Percentiles rank a stretch among this genome's conserved stretches.
Conservation (phyloP, 768 basidiomycete genomes). For the Russula foetens region DNA sequence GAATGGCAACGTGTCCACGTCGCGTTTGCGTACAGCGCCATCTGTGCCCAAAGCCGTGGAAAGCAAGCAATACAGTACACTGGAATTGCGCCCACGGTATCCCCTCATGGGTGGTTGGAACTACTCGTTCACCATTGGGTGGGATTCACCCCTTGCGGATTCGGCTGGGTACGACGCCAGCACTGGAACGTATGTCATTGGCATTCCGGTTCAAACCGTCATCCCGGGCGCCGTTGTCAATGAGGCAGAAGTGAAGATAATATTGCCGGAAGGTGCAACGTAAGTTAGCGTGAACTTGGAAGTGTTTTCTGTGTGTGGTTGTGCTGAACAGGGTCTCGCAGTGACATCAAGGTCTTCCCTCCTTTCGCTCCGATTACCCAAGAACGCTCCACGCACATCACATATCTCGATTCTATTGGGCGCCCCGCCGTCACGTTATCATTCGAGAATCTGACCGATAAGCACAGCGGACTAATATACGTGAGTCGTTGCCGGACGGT, state of each 20-base stretch:
- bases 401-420: slow-evolving; percentile 89
- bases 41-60: slow-evolving; percentile 51
- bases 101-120: slow-evolving; percentile 97
- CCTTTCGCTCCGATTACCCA: slow-evolving; percentile 73
- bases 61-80: slow-evolving; percentile 47
- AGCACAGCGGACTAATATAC: slow-evolving; percentile 72
- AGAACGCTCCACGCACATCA: slow-evolving; percentile 57
- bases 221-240: slow-evolving; percentile 76
- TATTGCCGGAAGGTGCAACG: slow-evolving; percentile 94
- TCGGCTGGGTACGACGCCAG: slow-evolving; percentile 55
- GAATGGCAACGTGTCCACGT: slow-evolving; percentile 96
- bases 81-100: slow-evolving; percentile 86
- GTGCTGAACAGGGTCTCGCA: slow-evolving; percentile 29
- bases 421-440: slow-evolving; percentile 69
- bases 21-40: slow-evolving; percentile 64
- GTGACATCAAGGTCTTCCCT: slow-evolving; percentile 65
- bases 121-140: slow-evolving; percentile 90
- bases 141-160: slow-evolving; percentile 80
- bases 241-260: slow-evolving; percentile 67
- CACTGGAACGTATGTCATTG: slow-evolving; percentile 60
- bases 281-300: slow-evolving; percentile 41
- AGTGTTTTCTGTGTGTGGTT: background rate
- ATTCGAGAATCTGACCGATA: slow-evolving; percentile 70
- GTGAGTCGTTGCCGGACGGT: slow-evolving; percentile 42
- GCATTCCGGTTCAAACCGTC: slow-evolving; percentile 79